These are phyloP conservation scores for Mycena galericulata DNA, from an alignment of 768 basidiomycete species.

Conservation along the genomic window DNA sequence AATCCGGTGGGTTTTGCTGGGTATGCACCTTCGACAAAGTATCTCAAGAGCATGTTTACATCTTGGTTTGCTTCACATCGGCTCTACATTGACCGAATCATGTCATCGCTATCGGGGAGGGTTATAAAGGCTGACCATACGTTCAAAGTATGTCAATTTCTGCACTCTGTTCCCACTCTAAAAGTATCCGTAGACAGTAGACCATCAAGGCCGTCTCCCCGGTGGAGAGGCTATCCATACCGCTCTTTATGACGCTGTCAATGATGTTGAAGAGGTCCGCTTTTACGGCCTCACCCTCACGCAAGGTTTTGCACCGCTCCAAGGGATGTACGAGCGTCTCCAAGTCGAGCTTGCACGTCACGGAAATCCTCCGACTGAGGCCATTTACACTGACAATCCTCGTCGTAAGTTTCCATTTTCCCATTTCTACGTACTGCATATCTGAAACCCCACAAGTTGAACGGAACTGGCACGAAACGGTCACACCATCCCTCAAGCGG, in stretches of 20 bases:
- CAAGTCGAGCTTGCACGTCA: slow-evolving; percentile 20
- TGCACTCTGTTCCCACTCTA: background rate
- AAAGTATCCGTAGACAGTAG: slow-evolving; percentile 16
- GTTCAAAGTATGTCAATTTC: slow-evolving; percentile 27
- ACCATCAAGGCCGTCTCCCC: slow-evolving; percentile 32
- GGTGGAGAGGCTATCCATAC: slow-evolving; percentile 32
- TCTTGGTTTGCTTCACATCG: slow-evolving; percentile 28
- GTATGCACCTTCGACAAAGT: slow-evolving; percentile 26
- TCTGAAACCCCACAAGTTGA: slow-evolving; percentile 15
- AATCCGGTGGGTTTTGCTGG: slow-evolving; percentile 28
- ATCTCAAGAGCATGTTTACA: slow-evolving; percentile 31
- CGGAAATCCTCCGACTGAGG: slow-evolving; percentile 24
- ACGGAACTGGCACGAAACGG: slow-evolving; percentile 28
- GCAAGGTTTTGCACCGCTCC: slow-evolving; percentile 25
- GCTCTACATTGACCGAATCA: slow-evolving; percentile 27
- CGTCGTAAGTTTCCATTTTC: slow-evolving; percentile 21
- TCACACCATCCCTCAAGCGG: slow-evolving; percentile 16
- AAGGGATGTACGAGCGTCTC: slow-evolving; percentile 21
- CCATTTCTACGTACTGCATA: too few relatives aligned
- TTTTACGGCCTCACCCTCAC: slow-evolving; percentile 25
- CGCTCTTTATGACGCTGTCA: slow-evolving; percentile 25
- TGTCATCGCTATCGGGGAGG: slow-evolving; percentile 24
- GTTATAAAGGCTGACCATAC: slow-evolving; percentile 34
- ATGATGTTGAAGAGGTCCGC: slow-evolving; percentile 32
- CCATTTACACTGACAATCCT: slow-evolving; percentile 33